Base-by-base conservation (phyloP, 192 early-diverging fungal genomes). In the Phycomyces blakesleeanus region DNA sequence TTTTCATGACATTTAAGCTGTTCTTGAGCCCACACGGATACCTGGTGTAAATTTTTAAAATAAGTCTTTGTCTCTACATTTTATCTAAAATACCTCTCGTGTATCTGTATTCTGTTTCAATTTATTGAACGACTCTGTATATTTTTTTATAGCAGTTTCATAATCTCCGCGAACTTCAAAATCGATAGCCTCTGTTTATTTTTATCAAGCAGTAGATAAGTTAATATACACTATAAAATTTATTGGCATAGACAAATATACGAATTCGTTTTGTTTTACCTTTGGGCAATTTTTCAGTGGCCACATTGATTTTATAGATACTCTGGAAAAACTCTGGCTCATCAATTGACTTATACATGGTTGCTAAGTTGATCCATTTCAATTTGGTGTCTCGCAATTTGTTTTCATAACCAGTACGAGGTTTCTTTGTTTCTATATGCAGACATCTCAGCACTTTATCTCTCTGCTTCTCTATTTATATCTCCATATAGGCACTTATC, bases 321-420 rank as follows among this genome's bases (percentile, higher is more conserved):
- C 80, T 79, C 55, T 82, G 73, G 63, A 84, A 90, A 3, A 89
- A 68, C 40, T 92, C 89, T 44, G 74, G 65, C 26, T 83, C 75
- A 51, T 82, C 82, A 18, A 92, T 76, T 0, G 74, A 76, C 55
- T 87, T 87, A 64, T 86, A 92, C 2, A 91, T 57, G 3, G 60
- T 20, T 1, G 89, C 83, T 0, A 91, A 60, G 10, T 86, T 75
- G 21, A 80, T 78, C 89, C 89, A 91, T 40, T 61, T 57, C 15
- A n/a, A 52, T 27, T 63, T 63, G 6, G 39, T 21, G 14, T 47
- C 11, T n/a, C 22, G 57, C 10, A 59, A 15, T 9, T 44, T 10
- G 11, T 38, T 24, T 24, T 38, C 57, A 14, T 47, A 37, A 42
- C 38, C 22, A 14, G 40, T 7, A 24, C 57, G 57, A 8, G 41